These are phyloP conservation scores for Vicia faba DNA, from an alignment of 306 rosid species.

Conservation along the genomic window DNA sequence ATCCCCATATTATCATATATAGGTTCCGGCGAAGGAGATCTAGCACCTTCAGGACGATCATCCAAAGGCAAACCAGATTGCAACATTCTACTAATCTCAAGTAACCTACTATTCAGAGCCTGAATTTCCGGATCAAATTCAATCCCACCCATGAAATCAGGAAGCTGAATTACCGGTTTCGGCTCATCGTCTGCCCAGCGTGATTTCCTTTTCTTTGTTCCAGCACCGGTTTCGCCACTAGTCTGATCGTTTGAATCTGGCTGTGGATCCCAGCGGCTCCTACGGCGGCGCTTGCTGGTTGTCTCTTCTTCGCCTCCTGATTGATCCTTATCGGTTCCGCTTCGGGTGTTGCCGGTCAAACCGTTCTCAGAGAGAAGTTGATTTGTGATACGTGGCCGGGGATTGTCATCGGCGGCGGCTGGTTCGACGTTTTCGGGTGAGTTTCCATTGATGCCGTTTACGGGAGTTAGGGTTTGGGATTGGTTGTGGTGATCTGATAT, in stretches of 20 bases:
- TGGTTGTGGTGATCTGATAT: background rate
- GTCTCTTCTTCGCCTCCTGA: conserved; percentile 98
- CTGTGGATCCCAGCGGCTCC: conserved; percentile 98
- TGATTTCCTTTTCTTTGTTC: conserved; percentile 77
- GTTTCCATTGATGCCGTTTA: conserved; percentile 4
- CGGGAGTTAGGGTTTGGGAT: conserved; percentile 27
- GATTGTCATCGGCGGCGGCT: background rate
- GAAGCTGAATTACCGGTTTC: conserved; percentile 86
- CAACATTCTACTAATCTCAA: conserved; percentile 91
- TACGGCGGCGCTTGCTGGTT: conserved; percentile 72
- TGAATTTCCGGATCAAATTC: conserved; percentile 97
- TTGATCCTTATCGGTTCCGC: conserved; percentile 76
- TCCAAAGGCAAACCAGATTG: conserved; percentile 91
- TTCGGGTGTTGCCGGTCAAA: conserved; percentile 64
- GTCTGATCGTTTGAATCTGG: conserved; percentile 76
- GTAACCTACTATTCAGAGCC: conserved; percentile 86
- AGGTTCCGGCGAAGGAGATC: conserved; percentile 98
- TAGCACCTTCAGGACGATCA: conserved; percentile 93
- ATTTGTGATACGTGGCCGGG: conserved; percentile 37
- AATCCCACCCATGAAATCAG: conserved; percentile 96
- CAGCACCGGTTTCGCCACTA: conserved; percentile 59
- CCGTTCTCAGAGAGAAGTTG: conserved; percentile 76
- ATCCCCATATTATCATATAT: conserved; percentile 91
- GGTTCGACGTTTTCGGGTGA: conserved; percentile 26
- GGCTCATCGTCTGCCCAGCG: conserved; percentile 98